These are phyloP conservation scores for Colletotrichum karsti DNA, from an alignment of 2,329 filamentous ascomycete species.

Conservation along the genomic window DNA sequence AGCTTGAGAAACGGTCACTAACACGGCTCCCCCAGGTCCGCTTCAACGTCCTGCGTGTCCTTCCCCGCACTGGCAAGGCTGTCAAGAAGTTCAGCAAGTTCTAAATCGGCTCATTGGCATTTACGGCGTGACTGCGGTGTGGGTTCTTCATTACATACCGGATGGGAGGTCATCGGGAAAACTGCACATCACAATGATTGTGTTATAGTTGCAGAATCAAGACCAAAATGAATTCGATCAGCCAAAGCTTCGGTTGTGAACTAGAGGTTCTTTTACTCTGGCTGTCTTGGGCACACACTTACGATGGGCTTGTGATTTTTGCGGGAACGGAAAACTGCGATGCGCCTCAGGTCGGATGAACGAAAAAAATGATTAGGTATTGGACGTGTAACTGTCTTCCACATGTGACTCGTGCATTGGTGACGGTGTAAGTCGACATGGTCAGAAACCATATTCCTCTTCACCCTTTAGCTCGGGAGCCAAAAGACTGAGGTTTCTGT, in stretches of 20 bases:
- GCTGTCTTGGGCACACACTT: constrained; percentile 24
- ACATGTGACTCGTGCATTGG: neutral
- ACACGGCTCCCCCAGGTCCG: constrained; percentile 72
- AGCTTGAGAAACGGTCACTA: neutral
- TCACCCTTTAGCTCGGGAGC: neutral
- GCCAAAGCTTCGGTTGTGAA: constrained; percentile 46
- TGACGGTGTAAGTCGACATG: neutral
- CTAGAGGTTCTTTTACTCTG: constrained; percentile 22
- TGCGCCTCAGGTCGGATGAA: constrained; percentile 28
- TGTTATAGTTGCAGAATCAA: constrained; percentile 51
- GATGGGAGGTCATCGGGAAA: constrained; percentile 33
- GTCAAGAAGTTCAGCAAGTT: constrained; percentile 99
- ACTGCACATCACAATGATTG: constrained; percentile 44
- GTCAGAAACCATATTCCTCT: neutral
- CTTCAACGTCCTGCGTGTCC: constrained; percentile 99
- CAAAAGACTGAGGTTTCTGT: too few relatives aligned
- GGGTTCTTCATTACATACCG: constrained; percentile 46
- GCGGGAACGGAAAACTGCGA: constrained; percentile 30
- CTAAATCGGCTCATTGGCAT: constrained; percentile 72
- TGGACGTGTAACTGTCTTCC: neutral
- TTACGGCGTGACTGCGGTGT: constrained; percentile 59
- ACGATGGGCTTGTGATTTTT: constrained; percentile 30
- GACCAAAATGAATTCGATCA: constrained; percentile 34
- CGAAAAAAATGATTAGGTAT: constrained; percentile 28
- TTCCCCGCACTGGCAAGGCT: constrained; percentile 95